Evolutionary conservation across 2,329 filamentous ascomycete species (phyloP), one percentile per base, ranked within the genome.

Genomic region (Albophoma yamanashiensis): DNA sequence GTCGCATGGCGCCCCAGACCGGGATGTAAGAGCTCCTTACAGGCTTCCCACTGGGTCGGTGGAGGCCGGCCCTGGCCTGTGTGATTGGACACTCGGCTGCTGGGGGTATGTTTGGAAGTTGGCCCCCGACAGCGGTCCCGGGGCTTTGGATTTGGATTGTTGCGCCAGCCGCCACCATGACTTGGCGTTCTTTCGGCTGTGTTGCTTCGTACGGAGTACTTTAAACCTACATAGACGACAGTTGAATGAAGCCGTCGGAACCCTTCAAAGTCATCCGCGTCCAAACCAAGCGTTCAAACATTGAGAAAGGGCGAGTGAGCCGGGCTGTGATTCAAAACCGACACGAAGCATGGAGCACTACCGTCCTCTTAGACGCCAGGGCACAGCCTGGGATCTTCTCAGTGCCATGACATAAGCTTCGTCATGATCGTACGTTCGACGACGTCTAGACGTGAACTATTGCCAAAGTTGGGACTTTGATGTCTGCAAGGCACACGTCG

Each of bases 81-180:
- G n/a, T 47, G 43, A 50, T 27, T 50, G 40, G 45, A 22, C 17
- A 34, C 25, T 38, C 39, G 15, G 55, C 55, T 22, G 56, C 36
- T 25, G 57, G 39, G 50, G 56, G 34, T 36, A 31, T 56, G 62
- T 39, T 43, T 56, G 56, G 27, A 56, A 36, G 52, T 39, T 56
- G 34, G 56, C 50, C 60, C 55, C 42, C 52, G 56, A 43, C 45
- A 56, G 58, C 55, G 61, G 61, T 62, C 59, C 64, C 64, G 60
- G 59, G 58, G 61, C 60, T 59, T 47, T 63, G 60, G 64, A 57
- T 64, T 40, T 64, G 61, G 63, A 60, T 61, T 62, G 55, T 60
- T 60, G 59, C 57, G 42, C 55, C 56, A 60, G 36, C 60, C 38
- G 42, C 55, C 45, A 47, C 25, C 40, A 36, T 20, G 50, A 36